These are phyloP conservation scores for Annona cherimola DNA, from an alignment of 164 flowering plant genomes.

Conservation along the genomic window DNA sequence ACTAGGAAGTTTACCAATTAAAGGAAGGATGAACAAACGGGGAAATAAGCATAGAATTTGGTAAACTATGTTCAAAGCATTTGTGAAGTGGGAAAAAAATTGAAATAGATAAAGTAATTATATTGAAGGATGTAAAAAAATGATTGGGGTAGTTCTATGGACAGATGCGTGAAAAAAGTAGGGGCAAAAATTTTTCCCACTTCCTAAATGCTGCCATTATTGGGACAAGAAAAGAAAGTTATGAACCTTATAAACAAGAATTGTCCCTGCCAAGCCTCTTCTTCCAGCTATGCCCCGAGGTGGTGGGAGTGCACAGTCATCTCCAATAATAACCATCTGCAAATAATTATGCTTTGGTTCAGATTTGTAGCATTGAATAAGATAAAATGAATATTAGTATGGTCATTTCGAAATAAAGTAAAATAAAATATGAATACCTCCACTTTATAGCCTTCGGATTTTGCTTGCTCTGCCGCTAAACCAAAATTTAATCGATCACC, in stretches of 20 bases:
- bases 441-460: constrained; percentile 84
- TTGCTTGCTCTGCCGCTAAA: constrained; percentile 95
- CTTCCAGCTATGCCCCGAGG: constrained; percentile 94
- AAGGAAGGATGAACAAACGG: neutral
- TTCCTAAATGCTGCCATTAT: too few relatives aligned
- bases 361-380: neutral
- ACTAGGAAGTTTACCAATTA: too few relatives aligned
- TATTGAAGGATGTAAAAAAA: too few relatives aligned
- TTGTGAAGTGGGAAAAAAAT: too few relatives aligned
- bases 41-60: neutral
- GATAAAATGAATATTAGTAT: neutral
- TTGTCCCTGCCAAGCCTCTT: constrained; percentile 94
- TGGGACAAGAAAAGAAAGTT: constrained; percentile 1
- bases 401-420: neutral
- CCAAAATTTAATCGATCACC: constrained; percentile 98
- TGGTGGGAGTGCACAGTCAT: constrained; percentile 98
- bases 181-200: too few relatives aligned
- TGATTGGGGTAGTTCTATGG: too few relatives aligned
- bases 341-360: neutral
- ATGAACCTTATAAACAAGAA: constrained; percentile 83
- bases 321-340: constrained; percentile 91
- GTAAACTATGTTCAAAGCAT: neutral
- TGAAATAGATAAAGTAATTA: too few relatives aligned
- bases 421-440: constrained; percentile 43
- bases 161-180: too few relatives aligned